phyloP scores from a whole-genome alignment of 495 filamentous ascomycete genomes.

The Talaromyces ruber region DNA sequence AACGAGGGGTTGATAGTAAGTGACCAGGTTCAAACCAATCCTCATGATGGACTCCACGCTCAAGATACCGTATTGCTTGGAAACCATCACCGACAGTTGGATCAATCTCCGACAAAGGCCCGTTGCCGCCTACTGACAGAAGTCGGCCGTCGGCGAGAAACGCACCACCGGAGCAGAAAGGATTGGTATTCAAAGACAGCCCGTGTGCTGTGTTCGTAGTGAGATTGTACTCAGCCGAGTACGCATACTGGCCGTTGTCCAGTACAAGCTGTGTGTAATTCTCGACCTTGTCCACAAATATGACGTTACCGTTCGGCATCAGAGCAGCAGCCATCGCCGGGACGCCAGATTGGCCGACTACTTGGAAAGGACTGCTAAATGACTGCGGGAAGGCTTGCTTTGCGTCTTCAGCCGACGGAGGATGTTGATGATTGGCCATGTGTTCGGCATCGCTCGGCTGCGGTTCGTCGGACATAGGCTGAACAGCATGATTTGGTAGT shows the following conservation, averaged over 20 bases:
- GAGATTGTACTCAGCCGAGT: conserved; percentile 53
- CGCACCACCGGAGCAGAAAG: conserved; percentile 53
- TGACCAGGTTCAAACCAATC: conserved; percentile 49
- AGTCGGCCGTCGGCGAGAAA: conserved; percentile 51
- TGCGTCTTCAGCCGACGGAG: neutral
- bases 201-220: conserved; percentile 35
- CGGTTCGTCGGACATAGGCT: neutral
- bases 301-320: conserved; percentile 48
- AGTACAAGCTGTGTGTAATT: conserved; percentile 50
- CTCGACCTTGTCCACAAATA: conserved; percentile 58
- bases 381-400: neutral
- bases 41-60: conserved; percentile 38
- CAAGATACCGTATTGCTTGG: conserved; percentile 45
- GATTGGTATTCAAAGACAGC: conserved; percentile 48
- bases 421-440: neutral
- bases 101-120: conserved; percentile 43
- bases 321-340: conserved; percentile 57
- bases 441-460: neutral
- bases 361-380: conserved; percentile 30
- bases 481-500: neutral
- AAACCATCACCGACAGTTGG: conserved; percentile 52
- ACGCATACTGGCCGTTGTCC: conserved; percentile 46
- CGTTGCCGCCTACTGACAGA: conserved; percentile 50
- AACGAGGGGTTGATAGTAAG: conserved; percentile 43
- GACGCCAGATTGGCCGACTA: conserved; percentile 49